phyloP scores from a whole-genome alignment of 2,329 filamentous ascomycete genomes.

The Hirsutella minnesotensis region DNA sequence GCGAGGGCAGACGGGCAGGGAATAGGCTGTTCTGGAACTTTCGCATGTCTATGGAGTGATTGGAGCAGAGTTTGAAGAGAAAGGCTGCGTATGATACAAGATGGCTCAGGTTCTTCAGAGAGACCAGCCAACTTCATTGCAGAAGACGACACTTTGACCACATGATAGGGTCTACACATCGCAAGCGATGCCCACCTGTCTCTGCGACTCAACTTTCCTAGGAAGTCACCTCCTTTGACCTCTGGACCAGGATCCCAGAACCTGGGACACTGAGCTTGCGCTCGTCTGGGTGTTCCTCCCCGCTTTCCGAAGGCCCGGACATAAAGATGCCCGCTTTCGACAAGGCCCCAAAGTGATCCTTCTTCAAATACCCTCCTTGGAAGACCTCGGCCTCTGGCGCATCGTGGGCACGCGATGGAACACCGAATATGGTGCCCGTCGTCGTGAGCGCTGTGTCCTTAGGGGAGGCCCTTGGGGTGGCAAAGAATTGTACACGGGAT shows the following conservation, averaged over 20 bases:
- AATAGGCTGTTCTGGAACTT: too few species aligned
- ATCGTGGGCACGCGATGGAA: constrained; percentile 12
- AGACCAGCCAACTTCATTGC: too few species aligned
- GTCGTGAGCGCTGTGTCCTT: constrained; percentile 10
- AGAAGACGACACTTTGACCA: too few species aligned
- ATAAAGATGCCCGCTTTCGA: constrained; percentile 49
- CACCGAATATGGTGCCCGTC: constrained; percentile 20
- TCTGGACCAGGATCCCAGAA: constrained; percentile 17
- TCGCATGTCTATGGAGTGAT: too few species aligned
- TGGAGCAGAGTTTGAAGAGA: too few species aligned
- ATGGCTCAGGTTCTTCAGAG: too few species aligned
- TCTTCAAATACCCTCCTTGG: constrained; percentile 2
- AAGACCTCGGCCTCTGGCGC: constrained; percentile 1
- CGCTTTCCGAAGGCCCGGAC: constrained; percentile 13
- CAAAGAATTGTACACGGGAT: constrained; percentile 56
- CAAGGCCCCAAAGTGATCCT: constrained; percentile 46
- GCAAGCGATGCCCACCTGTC: too few species aligned
- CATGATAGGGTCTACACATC: too few species aligned
- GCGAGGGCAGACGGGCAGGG: constrained; percentile 9
- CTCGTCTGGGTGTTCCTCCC: too few species aligned
- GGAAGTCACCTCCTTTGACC: too few species aligned
- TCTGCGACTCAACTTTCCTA: too few species aligned
- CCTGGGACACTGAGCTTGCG: constrained; percentile 23
- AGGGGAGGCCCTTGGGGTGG: constrained; percentile 20
- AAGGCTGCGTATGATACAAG: too few species aligned